These are phyloP conservation scores for Starmera quercuum DNA, from an alignment of 805 yeast genomes.

Conservation along the genomic window DNA sequence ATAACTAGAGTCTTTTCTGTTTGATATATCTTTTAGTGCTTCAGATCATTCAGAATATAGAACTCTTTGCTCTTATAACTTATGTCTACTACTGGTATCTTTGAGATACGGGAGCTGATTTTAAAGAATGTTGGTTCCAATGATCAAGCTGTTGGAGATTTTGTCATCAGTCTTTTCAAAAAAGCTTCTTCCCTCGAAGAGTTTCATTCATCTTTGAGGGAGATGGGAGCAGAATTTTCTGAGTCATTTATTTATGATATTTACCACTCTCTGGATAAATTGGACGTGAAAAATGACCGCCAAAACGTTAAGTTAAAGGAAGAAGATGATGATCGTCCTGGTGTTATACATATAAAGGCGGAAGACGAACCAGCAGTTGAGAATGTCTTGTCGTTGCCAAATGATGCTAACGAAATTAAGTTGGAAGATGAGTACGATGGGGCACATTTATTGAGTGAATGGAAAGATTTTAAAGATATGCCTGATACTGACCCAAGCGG, in stretches of 20 bases:
- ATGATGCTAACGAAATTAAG: slow-evolving; percentile 12
- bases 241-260: slow-evolving; percentile 14
- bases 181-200: slow-evolving; percentile 23
- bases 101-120: slow-evolving; percentile 8
- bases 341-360: slow-evolving; percentile 10
- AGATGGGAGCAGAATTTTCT: slow-evolving; percentile 36
- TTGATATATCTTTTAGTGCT: no score
- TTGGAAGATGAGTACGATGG: slow-evolving; percentile 11
- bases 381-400: slow-evolving; percentile 12
- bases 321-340: slow-evolving; percentile 1
- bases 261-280: not conserved
- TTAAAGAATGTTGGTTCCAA: slow-evolving; percentile 23
- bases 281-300: not conserved
- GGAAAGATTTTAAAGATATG: slow-evolving; percentile 17
- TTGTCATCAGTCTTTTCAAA: slow-evolving; percentile 31
- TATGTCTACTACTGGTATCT: no score
- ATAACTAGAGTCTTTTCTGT: no score
- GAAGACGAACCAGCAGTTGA: slow-evolving; percentile 16
- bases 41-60: no score
- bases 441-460: slow-evolving; percentile 5
- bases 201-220: slow-evolving; percentile 30
- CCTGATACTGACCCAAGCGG: slow-evolving; percentile 4
- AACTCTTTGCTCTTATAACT: no score
- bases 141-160: slow-evolving; percentile 40
- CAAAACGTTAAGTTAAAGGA: slow-evolving; percentile 8